A percentile compares a stretch with the other conserved stretches of the same genome.
Evolutionary conservation across 495 filamentous ascomycete genomes (phyloP).

Genomic region (Podospora pseudocomata): DNA sequence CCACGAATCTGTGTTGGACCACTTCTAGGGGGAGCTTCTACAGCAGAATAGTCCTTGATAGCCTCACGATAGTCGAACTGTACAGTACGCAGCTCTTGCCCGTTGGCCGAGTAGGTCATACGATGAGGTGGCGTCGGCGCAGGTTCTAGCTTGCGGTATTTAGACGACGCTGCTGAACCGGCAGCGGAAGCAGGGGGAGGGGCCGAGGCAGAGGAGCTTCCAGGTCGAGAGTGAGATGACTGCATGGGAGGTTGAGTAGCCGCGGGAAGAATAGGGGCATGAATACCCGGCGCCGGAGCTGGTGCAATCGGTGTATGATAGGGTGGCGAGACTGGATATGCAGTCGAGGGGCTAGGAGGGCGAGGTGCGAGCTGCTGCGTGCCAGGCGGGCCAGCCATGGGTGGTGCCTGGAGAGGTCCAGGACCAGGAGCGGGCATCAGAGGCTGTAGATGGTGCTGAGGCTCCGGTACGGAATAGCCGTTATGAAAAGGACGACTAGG

Average conservation of each 20-base stretch:
- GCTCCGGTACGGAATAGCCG: slow-evolving; percentile 36
- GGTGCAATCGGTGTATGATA: not conserved
- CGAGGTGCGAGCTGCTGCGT: not conserved
- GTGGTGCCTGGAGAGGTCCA: slow-evolving; percentile 17
- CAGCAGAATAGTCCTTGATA: slow-evolving; percentile 44
- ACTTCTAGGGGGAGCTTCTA: slow-evolving; percentile 42
- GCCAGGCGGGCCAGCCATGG: not conserved
- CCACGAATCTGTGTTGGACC: slow-evolving; percentile 48
- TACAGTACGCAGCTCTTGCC: slow-evolving; percentile 44
- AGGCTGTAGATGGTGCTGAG: slow-evolving; percentile 14
- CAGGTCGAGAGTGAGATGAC: slow-evolving; percentile 21
- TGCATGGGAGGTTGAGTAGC: not conserved
- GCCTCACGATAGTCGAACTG: slow-evolving; percentile 48
- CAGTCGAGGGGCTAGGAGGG: not conserved
- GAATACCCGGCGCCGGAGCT: not conserved
- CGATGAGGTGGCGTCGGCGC: slow-evolving; percentile 47
- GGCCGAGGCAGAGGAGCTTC: slow-evolving; percentile 30
- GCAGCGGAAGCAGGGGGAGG: slow-evolving; percentile 20
- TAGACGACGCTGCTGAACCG: slow-evolving; percentile 19
- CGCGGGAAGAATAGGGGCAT: slow-evolving; percentile 4
- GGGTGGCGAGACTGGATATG: not conserved
- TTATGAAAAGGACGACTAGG: slow-evolving; percentile 42
- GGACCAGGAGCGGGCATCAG: slow-evolving; percentile 26
- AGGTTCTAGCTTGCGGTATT: slow-evolving; percentile 48
- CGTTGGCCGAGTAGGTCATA: slow-evolving; percentile 35